Base-by-base conservation (phyloP, 345 rosid species). In the Eutrema heterophyllum region DNA sequence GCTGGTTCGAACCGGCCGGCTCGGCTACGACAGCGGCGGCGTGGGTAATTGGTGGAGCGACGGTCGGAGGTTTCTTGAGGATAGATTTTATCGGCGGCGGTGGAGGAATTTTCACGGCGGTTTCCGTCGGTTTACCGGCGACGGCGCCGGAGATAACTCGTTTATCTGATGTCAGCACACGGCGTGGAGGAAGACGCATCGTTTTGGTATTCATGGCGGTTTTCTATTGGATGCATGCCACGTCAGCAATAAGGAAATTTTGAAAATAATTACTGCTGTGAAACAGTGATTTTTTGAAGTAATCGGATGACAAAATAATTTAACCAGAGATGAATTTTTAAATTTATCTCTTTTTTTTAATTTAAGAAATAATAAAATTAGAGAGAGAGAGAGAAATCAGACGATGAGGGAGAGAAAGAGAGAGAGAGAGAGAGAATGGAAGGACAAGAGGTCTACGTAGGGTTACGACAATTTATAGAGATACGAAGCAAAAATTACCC, bases 121-220 rank as follows among this genome's bases (percentile, higher is more conserved):
- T 24, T 7, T 44, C 45, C 3, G 75, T 10, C 6, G 81, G 67
- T 64, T 49, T 43, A 0, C 26, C 73, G 71, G 67, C 53, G 39
- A 59, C 57, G 49, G 76, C 15, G 79, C 79, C 81, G 70, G 79
- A 63, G 29, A 76, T 76, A 24, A 82, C 92, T 79, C 85, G 85
- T 81, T 89, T 92, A 49, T 77, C 82, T 60, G 90, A 73, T 71
- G 88, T 83, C 79, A 84, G 75, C 55, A 82, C 83, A 56, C 92
- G 95, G 52, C 93, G 88, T 62, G 97, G 86, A 32, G 91, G 92
- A 24, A 87, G 86, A 64, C 98, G 97, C 98, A 93, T 93, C 84
- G 87, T 82, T 82, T 85, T 81, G 82, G 91, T 85, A 70, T 81
- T 84, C 87, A 83, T 87, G 41, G 51, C 57, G 61, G 6, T 38